Evolutionary conservation across 2,329 filamentous ascomycete species (phyloP).

Genomic region (Colletotrichum abscissum): DNA sequence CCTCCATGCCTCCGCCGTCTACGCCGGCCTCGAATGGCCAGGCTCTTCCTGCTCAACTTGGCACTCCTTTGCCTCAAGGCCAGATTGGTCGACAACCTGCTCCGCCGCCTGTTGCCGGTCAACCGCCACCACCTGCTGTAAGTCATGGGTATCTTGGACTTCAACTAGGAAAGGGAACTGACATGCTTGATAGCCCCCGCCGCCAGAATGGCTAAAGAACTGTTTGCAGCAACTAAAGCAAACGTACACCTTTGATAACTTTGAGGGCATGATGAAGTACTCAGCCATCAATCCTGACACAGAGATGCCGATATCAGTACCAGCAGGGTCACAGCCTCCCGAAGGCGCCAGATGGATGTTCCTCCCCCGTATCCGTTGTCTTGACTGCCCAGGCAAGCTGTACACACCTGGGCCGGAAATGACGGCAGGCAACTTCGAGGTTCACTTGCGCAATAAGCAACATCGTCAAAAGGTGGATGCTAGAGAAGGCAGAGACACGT

Average conservation of each 20-base stretch:
- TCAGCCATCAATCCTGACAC: constrained; percentile 81
- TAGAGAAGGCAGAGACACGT: constrained; percentile 43
- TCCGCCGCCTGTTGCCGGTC: constrained; percentile 68
- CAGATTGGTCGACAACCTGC: constrained; percentile 77
- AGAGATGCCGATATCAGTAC: constrained; percentile 69
- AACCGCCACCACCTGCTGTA: constrained; percentile 70
- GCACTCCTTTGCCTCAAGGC: constrained; percentile 53
- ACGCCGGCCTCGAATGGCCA: constrained; percentile 45
- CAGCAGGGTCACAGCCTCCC: constrained; percentile 61
- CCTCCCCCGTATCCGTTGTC: constrained; percentile 88
- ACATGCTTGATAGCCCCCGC: constrained; percentile 71
- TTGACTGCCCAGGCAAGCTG: constrained; percentile 92
- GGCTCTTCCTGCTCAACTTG: constrained; percentile 35
- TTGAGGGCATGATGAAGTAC: constrained; percentile 93
- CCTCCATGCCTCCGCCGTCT: constrained; percentile 51
- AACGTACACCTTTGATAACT: constrained; percentile 82
- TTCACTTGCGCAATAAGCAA: constrained; percentile 86
- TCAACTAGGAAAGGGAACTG: neutral
- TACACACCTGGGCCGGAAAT: constrained; percentile 91
- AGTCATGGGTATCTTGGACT: constrained; percentile 46
- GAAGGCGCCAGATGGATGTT: constrained; percentile 81
- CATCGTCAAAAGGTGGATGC: constrained; percentile 77
- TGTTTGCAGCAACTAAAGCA: constrained; percentile 78
- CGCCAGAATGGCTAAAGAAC: constrained; percentile 85
- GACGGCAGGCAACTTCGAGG: constrained; percentile 90